A percentile compares a stretch with the other conserved stretches of the same genome.
phyloP scores from a whole-genome alignment of 2,329 filamentous ascomycete genomes.

The Sclerotinia sclerotiorum region DNA sequence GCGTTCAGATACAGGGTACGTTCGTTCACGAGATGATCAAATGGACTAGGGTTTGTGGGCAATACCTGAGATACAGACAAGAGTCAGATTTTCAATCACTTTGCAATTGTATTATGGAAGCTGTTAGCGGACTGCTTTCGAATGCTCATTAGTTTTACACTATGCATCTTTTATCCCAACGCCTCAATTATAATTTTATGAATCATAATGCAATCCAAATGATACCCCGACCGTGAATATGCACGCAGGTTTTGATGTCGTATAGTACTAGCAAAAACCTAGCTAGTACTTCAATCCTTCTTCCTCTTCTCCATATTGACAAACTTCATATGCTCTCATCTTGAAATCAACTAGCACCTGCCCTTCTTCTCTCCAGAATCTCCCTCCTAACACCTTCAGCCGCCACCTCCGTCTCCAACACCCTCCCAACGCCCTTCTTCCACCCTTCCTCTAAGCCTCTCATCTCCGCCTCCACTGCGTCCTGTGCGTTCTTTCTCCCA shows the following conservation, averaged over 20 bases:
- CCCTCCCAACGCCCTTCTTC: conserved; percentile 73
- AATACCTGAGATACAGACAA: conserved; percentile 37
- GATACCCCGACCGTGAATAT: background rate
- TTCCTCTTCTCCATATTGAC: background rate
- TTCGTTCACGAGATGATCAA: conserved; percentile 36
- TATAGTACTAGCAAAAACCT: background rate
- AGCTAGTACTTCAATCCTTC: background rate
- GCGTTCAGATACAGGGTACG: conserved; percentile 39
- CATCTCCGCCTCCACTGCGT: conserved; percentile 71
- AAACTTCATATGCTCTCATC: background rate
- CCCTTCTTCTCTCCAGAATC: conserved; percentile 63
- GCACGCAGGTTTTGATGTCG: background rate
- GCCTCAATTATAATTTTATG: background rate
- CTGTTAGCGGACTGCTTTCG: conserved; percentile 18
- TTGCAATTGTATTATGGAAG: conserved; percentile 24
- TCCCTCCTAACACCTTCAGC: conserved; percentile 69
- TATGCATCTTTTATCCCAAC: conserved; percentile 1
- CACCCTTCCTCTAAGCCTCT: conserved; percentile 72
- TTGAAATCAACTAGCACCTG: conserved; percentile 31
- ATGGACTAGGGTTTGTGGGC: conserved; percentile 33
- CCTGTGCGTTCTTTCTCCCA: conserved; percentile 67
- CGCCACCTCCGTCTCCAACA: conserved; percentile 85
- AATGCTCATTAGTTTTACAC: conserved; percentile 21
- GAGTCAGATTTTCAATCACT: conserved; percentile 24
- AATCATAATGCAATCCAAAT: background rate